These are phyloP conservation scores for Cryptosporidium xiaoi DNA, from an alignment of 169 alveolate genomes.

Conservation along the genomic window DNA sequence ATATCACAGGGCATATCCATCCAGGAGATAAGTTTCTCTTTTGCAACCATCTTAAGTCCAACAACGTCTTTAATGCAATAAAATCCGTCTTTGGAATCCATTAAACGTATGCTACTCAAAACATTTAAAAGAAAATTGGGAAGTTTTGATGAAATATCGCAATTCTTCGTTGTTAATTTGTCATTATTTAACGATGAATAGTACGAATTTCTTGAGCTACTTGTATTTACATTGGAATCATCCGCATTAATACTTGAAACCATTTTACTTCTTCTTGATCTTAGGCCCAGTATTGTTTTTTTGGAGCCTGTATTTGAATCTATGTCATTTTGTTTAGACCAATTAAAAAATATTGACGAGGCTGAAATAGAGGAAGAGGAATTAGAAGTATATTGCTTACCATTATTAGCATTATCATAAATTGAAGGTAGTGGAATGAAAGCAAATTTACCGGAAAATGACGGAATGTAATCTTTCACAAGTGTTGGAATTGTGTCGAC, in stretches of 20 bases:
- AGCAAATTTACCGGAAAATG: constrained; percentile 70
- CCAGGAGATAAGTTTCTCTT: constrained; percentile 45
- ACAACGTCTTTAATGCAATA: neutral
- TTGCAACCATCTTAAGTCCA: constrained; percentile 67
- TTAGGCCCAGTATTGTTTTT: constrained; percentile 28
- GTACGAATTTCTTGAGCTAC: neutral
- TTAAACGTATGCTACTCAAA: constrained; percentile 4
- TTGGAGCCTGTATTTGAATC: constrained; percentile 10
- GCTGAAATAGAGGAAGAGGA: too few species aligned
- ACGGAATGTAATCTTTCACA: constrained; percentile 63
- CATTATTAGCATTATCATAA: constrained; percentile 1
- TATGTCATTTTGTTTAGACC: neutral
- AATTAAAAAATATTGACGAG: neutral
- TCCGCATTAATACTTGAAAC: neutral
- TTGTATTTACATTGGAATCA: neutral
- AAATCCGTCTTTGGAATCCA: neutral
- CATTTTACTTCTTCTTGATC: constrained; percentile 31
- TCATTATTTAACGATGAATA: neutral
- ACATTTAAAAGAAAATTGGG: constrained; percentile 19
- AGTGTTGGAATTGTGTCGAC: constrained; percentile 29
- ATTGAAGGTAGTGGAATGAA: constrained; percentile 47
- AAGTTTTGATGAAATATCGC: neutral
- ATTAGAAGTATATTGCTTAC: too few species aligned
- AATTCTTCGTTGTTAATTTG: too few species aligned
- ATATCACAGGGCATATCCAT: constrained; percentile 69